Conservation (phyloP, 1,284 basidiomycete genomes). For the Baeospora myosura region DNA sequence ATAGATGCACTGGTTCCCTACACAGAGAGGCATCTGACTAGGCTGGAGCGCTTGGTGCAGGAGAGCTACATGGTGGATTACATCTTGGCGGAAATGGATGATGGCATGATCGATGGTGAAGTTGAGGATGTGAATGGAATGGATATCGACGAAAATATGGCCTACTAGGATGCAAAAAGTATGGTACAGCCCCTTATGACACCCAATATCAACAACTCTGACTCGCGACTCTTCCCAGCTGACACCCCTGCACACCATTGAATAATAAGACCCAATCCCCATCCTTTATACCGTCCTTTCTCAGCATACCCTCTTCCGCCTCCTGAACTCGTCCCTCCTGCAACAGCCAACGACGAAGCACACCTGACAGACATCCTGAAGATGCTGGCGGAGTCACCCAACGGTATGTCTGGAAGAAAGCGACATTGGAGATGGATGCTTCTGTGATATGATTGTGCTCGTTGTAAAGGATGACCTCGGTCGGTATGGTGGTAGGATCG, state of each 20-base stretch:
- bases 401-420: conserved; percentile 42
- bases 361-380: conserved; percentile 64
- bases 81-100: conserved; percentile 88
- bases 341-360: conserved; percentile 58
- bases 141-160: conserved; percentile 30
- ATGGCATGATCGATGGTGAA: conserved; percentile 50
- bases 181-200: neutral
- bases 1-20: conserved; percentile 88
- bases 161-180: neutral
- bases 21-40: conserved; percentile 83
- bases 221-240: too few species aligned
- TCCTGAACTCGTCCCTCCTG: conserved; percentile 47
- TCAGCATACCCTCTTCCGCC: conserved; percentile 34
- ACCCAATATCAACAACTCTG: too few species aligned
- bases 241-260: conserved; percentile 66
- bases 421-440: conserved; percentile 62
- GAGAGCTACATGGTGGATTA: conserved; percentile 95
- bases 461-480: conserved; percentile 64
- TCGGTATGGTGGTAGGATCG: conserved; percentile 18
- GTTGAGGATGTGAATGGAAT: conserved; percentile 35
- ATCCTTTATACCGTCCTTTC: conserved; percentile 33
- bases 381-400: conserved; percentile 61
- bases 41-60: conserved; percentile 83
- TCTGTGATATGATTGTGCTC: conserved; percentile 45
- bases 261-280: conserved; percentile 63